Conservation (phyloP, 1,284 basidiomycete species). For the Stygiomarasmius scandens region DNA sequence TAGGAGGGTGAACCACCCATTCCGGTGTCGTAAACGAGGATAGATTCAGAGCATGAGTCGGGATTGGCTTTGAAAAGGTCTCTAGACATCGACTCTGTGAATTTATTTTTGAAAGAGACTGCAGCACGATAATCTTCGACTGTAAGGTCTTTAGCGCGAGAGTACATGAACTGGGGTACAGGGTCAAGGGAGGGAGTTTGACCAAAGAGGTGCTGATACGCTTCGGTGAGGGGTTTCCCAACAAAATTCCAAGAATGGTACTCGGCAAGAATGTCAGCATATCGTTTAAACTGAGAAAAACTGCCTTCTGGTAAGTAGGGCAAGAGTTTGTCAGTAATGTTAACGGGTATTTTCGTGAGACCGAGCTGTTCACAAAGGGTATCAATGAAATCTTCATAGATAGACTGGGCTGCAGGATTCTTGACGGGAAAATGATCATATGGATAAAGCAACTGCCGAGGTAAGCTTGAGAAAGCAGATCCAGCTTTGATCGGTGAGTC, state of each 20-base stretch:
- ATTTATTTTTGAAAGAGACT: constrained; percentile 25
- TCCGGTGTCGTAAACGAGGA: constrained; percentile 38
- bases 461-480: constrained; percentile 25
- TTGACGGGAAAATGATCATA: constrained; percentile 35
- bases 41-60: constrained; percentile 35
- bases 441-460: constrained; percentile 33
- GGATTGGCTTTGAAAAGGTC: constrained; percentile 29
- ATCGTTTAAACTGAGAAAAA: constrained; percentile 29
- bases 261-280: constrained; percentile 34
- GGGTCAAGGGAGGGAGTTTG: constrained; percentile 32
- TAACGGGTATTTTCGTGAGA: constrained; percentile 26
- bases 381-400: constrained; percentile 31
- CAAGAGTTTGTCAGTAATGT: constrained; percentile 30
- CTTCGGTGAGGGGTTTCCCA: constrained; percentile 30
- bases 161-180: constrained; percentile 30
- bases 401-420: constrained; percentile 29
- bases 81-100: constrained; percentile 24
- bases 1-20: constrained; percentile 36
- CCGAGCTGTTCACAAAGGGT: constrained; percentile 27
- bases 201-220: constrained; percentile 23
- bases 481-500: constrained; percentile 28
- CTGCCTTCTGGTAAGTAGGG: constrained; percentile 29
- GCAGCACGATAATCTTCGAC: constrained; percentile 28
- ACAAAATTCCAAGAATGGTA: constrained; percentile 35
- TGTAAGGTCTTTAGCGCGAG: constrained; percentile 24